Base-by-base conservation (phyloP, 1,284 basidiomycete species). In the Leccinum ponderosum region DNA sequence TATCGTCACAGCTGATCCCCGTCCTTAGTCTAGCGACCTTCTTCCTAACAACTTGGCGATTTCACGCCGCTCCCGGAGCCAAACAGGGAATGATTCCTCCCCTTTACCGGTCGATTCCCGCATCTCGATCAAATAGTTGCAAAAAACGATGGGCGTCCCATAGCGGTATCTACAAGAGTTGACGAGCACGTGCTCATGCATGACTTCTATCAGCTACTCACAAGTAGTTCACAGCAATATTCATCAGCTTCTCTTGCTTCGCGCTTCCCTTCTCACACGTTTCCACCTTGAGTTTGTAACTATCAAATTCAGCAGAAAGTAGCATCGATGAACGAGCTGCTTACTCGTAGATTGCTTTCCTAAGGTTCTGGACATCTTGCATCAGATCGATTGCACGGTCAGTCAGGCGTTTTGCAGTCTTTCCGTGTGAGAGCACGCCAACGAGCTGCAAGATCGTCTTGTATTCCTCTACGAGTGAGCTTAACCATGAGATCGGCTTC, bases 381-480 rank as follows among this genome's bases (percentile, higher is more conserved):
- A 95, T 94, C 64, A 89, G 76, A 76, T 98, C 94, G 69, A 97
- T 88, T 0, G 93, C 93, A 44, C 85, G 80, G 73, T 99, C 97
- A 0, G 95, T 91, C 61, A 99, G 74, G 53, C 87, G 86, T 76
- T 99, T 99, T n/a, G 97, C 97, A 17, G 91, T 80, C 77, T 95
- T 95, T 22, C 94, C 94, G 67, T 93, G 85, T 12, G 90, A 90
- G 17, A 97, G 82, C 4, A 97, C 91, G 14, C 93, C 91, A 53
- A 97, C 92, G 53, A 99, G 89, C 69, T 97, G 95, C 50, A 99
- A 78, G 62, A 99, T 98, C 3, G 90, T 93, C 77, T 98, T 98
- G 81, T 98, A 99, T 73, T 99, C 97, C 55, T 97, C 97, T 90
- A 64, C 8, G 58, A n/a, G 58, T 14, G 22, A 48, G 37, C 22